Conservation (phyloP, 2,329 filamentous ascomycete genomes). For the Gaeumannomyces tritici region DNA sequence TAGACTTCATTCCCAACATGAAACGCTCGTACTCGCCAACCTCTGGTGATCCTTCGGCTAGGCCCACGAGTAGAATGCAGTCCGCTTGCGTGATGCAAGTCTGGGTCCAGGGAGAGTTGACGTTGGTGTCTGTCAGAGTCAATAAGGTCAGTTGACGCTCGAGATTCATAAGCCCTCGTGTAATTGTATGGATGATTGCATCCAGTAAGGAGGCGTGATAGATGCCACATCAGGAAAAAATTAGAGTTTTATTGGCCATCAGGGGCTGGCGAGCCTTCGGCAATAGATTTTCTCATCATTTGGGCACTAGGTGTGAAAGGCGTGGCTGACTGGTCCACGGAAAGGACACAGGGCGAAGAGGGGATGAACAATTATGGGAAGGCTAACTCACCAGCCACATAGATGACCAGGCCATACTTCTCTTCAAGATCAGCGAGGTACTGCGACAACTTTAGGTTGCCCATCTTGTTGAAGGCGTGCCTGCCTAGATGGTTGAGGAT, state of each 20-base stretch:
- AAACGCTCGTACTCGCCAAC: slow-evolving; percentile 97
- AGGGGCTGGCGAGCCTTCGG: slow-evolving; percentile 40
- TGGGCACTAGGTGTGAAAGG: slow-evolving; percentile 6
- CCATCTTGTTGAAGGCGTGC: slow-evolving; percentile 95
- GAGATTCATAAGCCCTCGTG: not conserved
- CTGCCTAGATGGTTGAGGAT: slow-evolving; percentile 92
- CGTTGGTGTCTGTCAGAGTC: slow-evolving; percentile 65
- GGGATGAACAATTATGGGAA: not conserved
- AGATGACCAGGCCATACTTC: slow-evolving; percentile 90
- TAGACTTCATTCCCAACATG: slow-evolving; percentile 93
- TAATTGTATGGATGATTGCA: not conserved
- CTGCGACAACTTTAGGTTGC: slow-evolving; percentile 88
- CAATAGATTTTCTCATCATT: slow-evolving; percentile 42
- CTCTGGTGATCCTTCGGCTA: slow-evolving; percentile 80
- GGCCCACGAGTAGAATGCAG: slow-evolving; percentile 83
- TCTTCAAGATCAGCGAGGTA: slow-evolving; percentile 96
- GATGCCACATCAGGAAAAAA: slow-evolving; percentile 50
- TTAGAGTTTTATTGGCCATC: slow-evolving; percentile 54
- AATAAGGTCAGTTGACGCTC: not conserved
- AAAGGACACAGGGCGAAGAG: not conserved
- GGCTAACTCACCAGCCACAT: slow-evolving; percentile 61
- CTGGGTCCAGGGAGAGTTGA: slow-evolving; percentile 96
- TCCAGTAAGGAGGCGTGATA: not conserved
- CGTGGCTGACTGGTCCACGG: too few relatives aligned
- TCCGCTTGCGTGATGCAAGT: slow-evolving; percentile 96